Evolutionary conservation across 148 eudicot genomes (phyloP).

Genomic region (Cornus controversa): DNA sequence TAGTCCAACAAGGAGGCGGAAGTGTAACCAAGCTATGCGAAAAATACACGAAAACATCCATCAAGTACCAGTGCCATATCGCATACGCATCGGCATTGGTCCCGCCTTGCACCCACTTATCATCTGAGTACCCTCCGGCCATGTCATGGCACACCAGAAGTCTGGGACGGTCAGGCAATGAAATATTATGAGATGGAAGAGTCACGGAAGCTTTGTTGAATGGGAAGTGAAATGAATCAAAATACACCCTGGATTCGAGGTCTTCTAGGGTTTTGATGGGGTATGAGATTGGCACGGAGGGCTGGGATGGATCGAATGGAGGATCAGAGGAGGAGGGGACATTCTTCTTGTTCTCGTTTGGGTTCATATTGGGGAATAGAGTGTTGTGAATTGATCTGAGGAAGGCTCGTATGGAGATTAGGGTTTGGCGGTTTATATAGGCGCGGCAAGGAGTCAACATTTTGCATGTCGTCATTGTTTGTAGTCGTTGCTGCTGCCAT

Average conservation of each 20-base stretch:
- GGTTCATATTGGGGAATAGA: conserved; percentile 10
- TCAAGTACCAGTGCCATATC: conserved; percentile 97
- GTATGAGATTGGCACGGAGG: conserved; percentile 63
- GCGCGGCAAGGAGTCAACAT: conserved; percentile 28
- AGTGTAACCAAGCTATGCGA: conserved; percentile 83
- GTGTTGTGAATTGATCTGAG: neutral
- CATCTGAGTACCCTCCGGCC: conserved; percentile 86
- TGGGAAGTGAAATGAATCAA: conserved; percentile 69
- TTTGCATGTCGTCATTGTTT: neutral
- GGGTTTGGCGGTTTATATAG: conserved; percentile 7
- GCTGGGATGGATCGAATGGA: conserved; percentile 51
- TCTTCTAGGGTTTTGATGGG: conserved; percentile 72
- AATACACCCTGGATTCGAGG: conserved; percentile 64
- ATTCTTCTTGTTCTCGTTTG: conserved; percentile 13
- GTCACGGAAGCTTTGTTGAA: conserved; percentile 51
- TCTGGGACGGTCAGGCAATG: conserved; percentile 50
- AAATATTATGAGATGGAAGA: conserved; percentile 9
- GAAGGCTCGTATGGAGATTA: neutral
- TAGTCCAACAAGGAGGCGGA: conserved; percentile 92
- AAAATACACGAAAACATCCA: conserved; percentile 90
- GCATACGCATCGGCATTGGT: conserved; percentile 61
- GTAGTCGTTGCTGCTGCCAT: neutral
- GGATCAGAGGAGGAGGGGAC: conserved; percentile 20
- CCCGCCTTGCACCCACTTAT: conserved; percentile 87
- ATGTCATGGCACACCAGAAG: conserved; percentile 88